phyloP scores from a whole-genome alignment of 2,329 filamentous ascomycete genomes.

The Trichoderma aggressivum region DNA sequence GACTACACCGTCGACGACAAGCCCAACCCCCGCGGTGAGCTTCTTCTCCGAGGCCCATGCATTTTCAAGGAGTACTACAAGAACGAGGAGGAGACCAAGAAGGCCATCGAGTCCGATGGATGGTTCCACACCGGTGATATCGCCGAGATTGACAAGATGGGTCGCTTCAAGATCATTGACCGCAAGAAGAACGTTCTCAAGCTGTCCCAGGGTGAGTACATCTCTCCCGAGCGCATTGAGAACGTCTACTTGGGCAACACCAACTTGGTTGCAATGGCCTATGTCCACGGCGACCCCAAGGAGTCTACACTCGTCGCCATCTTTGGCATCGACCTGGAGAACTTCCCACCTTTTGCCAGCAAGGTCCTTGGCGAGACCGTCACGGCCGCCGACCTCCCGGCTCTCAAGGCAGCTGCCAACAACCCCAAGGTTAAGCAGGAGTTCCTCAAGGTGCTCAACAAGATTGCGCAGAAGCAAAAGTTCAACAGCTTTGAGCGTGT shows the following conservation, averaged over 20 bases:
- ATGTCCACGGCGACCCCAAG: constrained; percentile 84
- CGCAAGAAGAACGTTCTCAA: constrained; percentile 99
- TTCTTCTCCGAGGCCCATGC: constrained; percentile 76
- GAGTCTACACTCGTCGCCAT: constrained; percentile 81
- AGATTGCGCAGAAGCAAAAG: constrained; percentile 75
- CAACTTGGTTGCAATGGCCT: constrained; percentile 73
- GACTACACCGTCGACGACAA: constrained; percentile 87
- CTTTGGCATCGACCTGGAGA: constrained; percentile 81
- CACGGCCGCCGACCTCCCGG: constrained; percentile 59
- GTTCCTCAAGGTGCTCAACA: constrained; percentile 74
- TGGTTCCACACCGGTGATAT: constrained; percentile 99
- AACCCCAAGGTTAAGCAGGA: constrained; percentile 71
- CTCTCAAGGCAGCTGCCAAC: constrained; percentile 62
- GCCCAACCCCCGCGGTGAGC: constrained; percentile 84
- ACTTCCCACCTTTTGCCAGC: constrained; percentile 77
- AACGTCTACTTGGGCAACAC: constrained; percentile 86
- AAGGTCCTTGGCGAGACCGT: constrained; percentile 70
- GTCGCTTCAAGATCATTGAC: constrained; percentile 90
- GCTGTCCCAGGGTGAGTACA: constrained; percentile 95
- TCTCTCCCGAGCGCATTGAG: constrained; percentile 95
- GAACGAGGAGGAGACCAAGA: constrained; percentile 81
- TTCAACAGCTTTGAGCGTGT: constrained; percentile 91
- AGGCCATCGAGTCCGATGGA: constrained; percentile 78
- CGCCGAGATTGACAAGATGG: constrained; percentile 75
- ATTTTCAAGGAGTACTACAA: constrained; percentile 87